Evolutionary conservation across 768 basidiomycete genomes (phyloP), one percentile per base, ranked within the genome.

Genomic region (Sistotremastrum niveocremeum): DNA sequence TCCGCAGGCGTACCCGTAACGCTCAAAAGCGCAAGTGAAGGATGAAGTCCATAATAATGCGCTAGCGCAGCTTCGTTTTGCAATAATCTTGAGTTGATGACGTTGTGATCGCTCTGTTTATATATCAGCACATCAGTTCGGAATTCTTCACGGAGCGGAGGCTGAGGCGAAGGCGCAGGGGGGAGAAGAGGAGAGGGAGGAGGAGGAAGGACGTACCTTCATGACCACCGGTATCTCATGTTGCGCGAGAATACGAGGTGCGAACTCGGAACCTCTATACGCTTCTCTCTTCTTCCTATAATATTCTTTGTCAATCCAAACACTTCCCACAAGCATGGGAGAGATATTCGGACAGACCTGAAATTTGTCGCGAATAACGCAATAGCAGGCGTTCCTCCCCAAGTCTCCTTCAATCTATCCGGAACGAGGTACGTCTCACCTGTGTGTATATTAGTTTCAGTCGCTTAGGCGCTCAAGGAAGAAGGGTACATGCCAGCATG

Each of bases 401-500:
- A 76, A 40, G 76, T 72, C 53, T 71, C 69, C 60, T 82, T 85
- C 50, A 94, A 64, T 4, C 83, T 59, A 39, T 81, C 79, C 1
- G 88, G 84, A 20, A 90, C 81, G 7, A 90, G 73, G 55, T 83
- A 91, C 0, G 86, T 80, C 54, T 90, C 85, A 48, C 77, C 77
- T 2, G 87, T 86, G 50, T 81, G 77, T n/a, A n/a, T n/a, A n/a
- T n/a, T n/a, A n/a, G n/a, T n/a, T n/a, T n/a, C n/a, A n/a, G n/a
- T n/a, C n/a, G n/a, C n/a, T n/a, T n/a, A n/a, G n/a, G n/a, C n/a
- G n/a, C n/a, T n/a, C n/a, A n/a, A n/a, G n/a, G n/a, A n/a, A n/a
- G n/a, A n/a, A n/a, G n/a, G n/a, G n/a, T 20, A 20, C 20, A 66
- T 65, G 49, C 67, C 66, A 1, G 69, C 69, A 45, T 65, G 65